phyloP scores from a whole-genome alignment of 345 rosid species.

The Cardamine chenopodiifolia region DNA sequence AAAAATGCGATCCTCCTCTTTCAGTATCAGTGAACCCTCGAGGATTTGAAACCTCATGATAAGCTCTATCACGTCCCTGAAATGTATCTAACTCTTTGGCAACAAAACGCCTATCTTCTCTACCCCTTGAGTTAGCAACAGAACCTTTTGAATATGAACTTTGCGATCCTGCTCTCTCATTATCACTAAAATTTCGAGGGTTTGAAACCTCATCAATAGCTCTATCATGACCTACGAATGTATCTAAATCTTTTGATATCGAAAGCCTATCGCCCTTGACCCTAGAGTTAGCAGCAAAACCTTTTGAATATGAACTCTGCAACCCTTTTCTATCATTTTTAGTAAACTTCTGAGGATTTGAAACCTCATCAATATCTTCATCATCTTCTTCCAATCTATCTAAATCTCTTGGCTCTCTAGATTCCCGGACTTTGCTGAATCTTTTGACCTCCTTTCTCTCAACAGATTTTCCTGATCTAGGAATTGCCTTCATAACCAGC shows the following conservation, averaged over 20 bases:
- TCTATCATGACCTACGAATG: background rate
- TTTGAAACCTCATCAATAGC: conserved; percentile 22
- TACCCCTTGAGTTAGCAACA: conserved; percentile 56
- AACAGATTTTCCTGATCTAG: conserved; percentile 27
- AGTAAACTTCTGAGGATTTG: background rate
- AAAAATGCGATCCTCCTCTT: conserved; percentile 33
- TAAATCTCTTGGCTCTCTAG: conserved; percentile 8
- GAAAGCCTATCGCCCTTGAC: conserved; percentile 58
- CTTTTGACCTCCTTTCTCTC: conserved; percentile 27
- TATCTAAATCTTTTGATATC: conserved; percentile 13
- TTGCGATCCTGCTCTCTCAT: conserved; percentile 34
- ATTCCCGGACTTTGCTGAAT: conserved; percentile 20
- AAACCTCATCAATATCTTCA: conserved; percentile 18
- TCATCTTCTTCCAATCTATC: conserved; percentile 15
- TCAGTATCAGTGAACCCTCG: conserved; percentile 19
- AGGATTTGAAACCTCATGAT: conserved; percentile 24
- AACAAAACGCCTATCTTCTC: conserved; percentile 56
- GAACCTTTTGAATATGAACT: conserved; percentile 42
- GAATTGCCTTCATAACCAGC: conserved; percentile 32
- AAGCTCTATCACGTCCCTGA: conserved; percentile 31
- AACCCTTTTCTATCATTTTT: conserved; percentile 36
- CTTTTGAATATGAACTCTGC: conserved; percentile 40
- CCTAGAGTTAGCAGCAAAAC: conserved; percentile 50
- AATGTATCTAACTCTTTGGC: conserved; percentile 18
- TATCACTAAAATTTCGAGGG: conserved; percentile 30